Evolutionary conservation across 1,284 basidiomycete genomes (phyloP).

Genomic region (Vanrija sp.): DNA sequence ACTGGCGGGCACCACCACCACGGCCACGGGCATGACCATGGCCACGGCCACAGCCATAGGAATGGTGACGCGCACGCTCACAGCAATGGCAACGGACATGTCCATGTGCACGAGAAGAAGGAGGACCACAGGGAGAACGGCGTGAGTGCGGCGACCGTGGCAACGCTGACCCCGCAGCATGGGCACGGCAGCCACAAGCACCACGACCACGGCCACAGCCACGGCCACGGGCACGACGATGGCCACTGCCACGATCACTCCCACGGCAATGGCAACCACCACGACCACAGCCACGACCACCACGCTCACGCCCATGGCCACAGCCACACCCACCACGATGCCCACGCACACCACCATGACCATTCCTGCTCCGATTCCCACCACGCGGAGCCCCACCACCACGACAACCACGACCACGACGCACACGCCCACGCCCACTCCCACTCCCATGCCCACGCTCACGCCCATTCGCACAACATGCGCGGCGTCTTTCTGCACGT

Average conservation of each 20-base stretch:
- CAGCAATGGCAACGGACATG: conserved; percentile 50
- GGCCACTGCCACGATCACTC: conserved; percentile 11
- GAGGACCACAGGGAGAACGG: conserved; percentile 40
- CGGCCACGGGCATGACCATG: conserved; percentile 54
- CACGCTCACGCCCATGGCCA: conserved; percentile 13
- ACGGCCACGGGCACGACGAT: conserved; percentile 26
- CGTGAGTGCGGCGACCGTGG: conserved; percentile 12
- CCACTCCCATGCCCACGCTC: conserved; percentile 41
- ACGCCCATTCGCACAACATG: conserved; percentile 95
- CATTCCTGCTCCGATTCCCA: not conserved
- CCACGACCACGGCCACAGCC: conserved; percentile 17
- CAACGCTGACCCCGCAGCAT: not conserved
- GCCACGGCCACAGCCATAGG: conserved; percentile 30
- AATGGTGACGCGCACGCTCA: conserved; percentile 20
- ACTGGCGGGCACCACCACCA: conserved; percentile 89
- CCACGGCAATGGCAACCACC: conserved; percentile 14
- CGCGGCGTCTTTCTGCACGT: conserved; percentile 84
- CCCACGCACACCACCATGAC: not conserved
- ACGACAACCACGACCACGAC: not conserved
- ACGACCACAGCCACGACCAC: conserved; percentile 14
- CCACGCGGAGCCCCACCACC: not conserved
- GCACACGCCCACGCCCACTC: conserved; percentile 19
- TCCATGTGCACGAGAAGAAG: conserved; percentile 52
- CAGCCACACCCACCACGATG: conserved; percentile 1
- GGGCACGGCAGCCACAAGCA: conserved; percentile 1